Percentiles rank a stretch among this genome's conserved stretches.
Evolutionary conservation across 805 yeast genomes (phyloP).

Genomic region (Candida easanensis): DNA sequence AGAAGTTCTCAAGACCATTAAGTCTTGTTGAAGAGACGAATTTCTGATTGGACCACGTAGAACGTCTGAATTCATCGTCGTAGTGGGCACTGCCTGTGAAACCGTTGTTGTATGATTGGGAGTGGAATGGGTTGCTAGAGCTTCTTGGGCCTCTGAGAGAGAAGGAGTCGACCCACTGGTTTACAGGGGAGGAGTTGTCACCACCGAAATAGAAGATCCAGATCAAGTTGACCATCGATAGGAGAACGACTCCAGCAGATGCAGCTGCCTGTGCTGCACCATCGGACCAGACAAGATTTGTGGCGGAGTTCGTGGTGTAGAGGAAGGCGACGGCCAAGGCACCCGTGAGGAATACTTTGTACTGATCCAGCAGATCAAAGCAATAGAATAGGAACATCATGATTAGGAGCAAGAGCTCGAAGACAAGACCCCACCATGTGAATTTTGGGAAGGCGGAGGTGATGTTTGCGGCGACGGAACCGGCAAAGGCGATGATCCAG

Average conservation of each 20-base stretch:
- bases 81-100: slow-evolving; percentile 10
- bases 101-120: slow-evolving; percentile 5
- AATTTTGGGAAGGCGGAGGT: slow-evolving; percentile 64
- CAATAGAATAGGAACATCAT: slow-evolving; percentile 52
- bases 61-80: slow-evolving; percentile 16
- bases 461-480: slow-evolving; percentile 61
- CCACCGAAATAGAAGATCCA: slow-evolving; percentile 93
- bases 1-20: slow-evolving; percentile 58
- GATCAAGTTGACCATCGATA: slow-evolving; percentile 75
- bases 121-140: slow-evolving; percentile 27
- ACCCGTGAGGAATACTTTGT: slow-evolving; percentile 47
- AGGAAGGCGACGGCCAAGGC: slow-evolving; percentile 65
- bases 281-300: slow-evolving; percentile 67
- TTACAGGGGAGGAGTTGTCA: slow-evolving; percentile 83
- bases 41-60: slow-evolving; percentile 24
- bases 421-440: slow-evolving; percentile 96
- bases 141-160: slow-evolving; percentile 51
- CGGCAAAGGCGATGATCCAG: slow-evolving; percentile 88
- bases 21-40: slow-evolving; percentile 51
- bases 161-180: slow-evolving; percentile 81
- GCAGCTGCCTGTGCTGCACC: slow-evolving; percentile 75
- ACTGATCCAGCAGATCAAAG: slow-evolving; percentile 62
- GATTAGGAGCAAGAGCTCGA: slow-evolving; percentile 60
- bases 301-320: slow-evolving; percentile 82
- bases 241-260: slow-evolving; percentile 85